These are phyloP conservation scores for Porcisia hertigi DNA, from an alignment of 208 protist species.

Conservation along the genomic window DNA sequence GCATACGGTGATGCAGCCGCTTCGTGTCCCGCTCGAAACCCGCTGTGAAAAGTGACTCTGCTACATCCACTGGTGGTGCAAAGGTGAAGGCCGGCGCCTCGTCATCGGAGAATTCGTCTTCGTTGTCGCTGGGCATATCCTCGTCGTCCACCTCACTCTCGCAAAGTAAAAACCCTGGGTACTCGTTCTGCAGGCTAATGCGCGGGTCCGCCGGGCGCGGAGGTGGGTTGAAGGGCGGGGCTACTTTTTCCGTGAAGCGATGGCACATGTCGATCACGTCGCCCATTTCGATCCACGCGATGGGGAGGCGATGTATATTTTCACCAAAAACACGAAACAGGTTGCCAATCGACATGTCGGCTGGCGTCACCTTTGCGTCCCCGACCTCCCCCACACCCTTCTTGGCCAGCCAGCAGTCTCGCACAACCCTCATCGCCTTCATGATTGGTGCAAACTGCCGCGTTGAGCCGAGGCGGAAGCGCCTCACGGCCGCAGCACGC, in stretches of 20 bases:
- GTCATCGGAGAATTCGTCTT: conserved; percentile 91
- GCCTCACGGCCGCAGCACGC: conserved; percentile 53
- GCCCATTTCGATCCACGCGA: conserved; percentile 92
- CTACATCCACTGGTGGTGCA: conserved; percentile 79
- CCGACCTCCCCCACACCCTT: conserved; percentile 71
- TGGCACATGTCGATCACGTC: conserved; percentile 91
- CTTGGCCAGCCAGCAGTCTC: conserved; percentile 69
- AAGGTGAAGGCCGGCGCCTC: conserved; percentile 89
- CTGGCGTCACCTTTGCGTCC: conserved; percentile 50
- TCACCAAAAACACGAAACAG: conserved; percentile 78
- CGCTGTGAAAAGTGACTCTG: conserved; percentile 86
- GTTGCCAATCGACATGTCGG: conserved; percentile 65
- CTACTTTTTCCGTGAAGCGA: conserved; percentile 65
- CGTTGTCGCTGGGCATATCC: conserved; percentile 78
- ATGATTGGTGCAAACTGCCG: conserved; percentile 80
- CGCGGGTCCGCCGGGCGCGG: conserved; percentile 87
- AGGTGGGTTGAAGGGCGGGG: conserved; percentile 79
- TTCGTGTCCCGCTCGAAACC: conserved; percentile 88
- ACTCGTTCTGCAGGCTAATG: conserved; percentile 86
- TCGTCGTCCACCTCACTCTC: conserved; percentile 90
- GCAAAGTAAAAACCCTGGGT: conserved; percentile 87
- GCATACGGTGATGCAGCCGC: conserved; percentile 87
- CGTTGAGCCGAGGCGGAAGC: conserved; percentile 77
- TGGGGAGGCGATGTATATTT: conserved; percentile 86
- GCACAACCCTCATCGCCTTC: conserved; percentile 82